Conservation (phyloP, 2,329 filamentous ascomycete genomes). For the Zasmidium angulare region DNA sequence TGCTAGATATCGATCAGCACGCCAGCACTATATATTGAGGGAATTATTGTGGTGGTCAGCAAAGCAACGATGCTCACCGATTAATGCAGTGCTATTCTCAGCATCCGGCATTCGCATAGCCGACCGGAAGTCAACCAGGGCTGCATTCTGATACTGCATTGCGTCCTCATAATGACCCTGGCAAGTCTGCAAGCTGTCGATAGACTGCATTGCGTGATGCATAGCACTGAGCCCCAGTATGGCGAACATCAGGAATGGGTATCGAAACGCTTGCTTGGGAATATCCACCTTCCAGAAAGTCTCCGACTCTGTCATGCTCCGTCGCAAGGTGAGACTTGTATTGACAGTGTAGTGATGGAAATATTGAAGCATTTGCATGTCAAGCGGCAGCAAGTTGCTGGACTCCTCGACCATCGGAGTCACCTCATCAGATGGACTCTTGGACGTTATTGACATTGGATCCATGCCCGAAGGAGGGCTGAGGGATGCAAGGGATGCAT, state of each 20-base stretch:
- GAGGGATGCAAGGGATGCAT: not conserved
- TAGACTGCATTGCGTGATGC: not conserved
- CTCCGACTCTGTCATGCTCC: not conserved
- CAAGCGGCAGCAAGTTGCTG: not conserved
- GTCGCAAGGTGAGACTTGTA: not conserved
- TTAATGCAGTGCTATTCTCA: conserved; percentile 4
- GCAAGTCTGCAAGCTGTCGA: not conserved
- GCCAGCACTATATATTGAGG: too few relatives aligned
- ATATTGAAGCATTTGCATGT: conserved; percentile 6
- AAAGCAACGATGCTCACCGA: not conserved
- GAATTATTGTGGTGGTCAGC: too few relatives aligned
- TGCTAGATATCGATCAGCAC: not conserved
- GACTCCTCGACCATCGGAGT: not conserved
- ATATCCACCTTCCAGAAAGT: conserved; percentile 1
- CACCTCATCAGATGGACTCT: not conserved
- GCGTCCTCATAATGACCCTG: not conserved
- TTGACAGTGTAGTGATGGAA: conserved; percentile 1
- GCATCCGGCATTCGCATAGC: not conserved
- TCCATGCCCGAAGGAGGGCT: not conserved
- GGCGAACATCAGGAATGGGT: conserved; percentile 8
- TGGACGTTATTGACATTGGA: not conserved
- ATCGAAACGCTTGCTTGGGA: not conserved
- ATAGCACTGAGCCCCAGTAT: conserved; percentile 5
- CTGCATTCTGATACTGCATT: conserved; percentile 3
- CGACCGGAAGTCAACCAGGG: conserved; percentile 3